phyloP scores from a whole-genome alignment of 192 early-diverging fungal species.

The Coemansia reversa region DNA sequence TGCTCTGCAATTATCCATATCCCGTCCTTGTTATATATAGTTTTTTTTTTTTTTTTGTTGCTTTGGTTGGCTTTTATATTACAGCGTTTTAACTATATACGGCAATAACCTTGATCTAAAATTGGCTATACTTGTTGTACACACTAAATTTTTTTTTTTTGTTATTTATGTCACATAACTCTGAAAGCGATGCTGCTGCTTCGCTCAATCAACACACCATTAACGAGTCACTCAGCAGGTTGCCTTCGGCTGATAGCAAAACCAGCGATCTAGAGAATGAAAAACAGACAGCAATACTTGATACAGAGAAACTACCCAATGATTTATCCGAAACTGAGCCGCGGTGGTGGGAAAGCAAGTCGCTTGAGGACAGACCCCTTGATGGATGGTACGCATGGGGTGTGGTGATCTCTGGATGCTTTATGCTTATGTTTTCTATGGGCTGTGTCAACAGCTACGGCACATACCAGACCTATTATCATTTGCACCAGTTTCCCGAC shows the following conservation, averaged over 20 bases:
- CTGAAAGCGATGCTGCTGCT: conserved; percentile 10
- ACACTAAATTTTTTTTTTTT: background rate
- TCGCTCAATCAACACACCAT: conserved; percentile 11
- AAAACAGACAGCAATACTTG: background rate
- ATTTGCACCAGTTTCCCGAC: conserved; percentile 29
- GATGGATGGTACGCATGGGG: conserved; percentile 54
- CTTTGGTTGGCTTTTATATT: background rate
- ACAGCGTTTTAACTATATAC: background rate
- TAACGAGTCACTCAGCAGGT: background rate
- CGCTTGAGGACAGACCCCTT: conserved; percentile 28
- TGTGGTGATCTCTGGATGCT: conserved; percentile 53
- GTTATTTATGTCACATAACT: conserved; percentile 12
- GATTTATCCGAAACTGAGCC: background rate
- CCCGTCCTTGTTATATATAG: background rate
- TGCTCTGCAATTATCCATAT: background rate
- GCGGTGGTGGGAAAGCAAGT: conserved; percentile 49
- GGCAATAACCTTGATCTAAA: background rate
- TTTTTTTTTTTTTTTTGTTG: background rate
- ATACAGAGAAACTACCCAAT: background rate
- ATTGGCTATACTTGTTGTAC: background rate
- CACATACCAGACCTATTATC: conserved; percentile 53
- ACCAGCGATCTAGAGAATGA: conserved; percentile 1
- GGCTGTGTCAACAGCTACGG: conserved; percentile 60
- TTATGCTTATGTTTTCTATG: conserved; percentile 56
- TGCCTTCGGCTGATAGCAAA: conserved; percentile 1